phyloP scores from a whole-genome alignment of 345 rosid species.

The Boechera stricta region DNA sequence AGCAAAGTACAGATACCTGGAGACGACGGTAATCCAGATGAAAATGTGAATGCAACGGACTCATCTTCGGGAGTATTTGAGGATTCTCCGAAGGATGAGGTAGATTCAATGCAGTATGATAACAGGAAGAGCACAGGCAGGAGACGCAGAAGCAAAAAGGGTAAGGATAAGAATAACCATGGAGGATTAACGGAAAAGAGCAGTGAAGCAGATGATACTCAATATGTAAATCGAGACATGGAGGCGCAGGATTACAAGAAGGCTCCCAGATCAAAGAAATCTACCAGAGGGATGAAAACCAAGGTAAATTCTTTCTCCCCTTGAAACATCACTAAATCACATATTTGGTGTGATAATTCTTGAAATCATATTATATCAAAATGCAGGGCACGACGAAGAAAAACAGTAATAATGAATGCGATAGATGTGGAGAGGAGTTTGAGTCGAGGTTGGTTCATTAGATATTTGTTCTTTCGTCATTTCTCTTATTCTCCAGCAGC shows the following conservation, averaged over 20 bases:
- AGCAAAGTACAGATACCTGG: constrained; percentile 39
- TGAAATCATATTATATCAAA: constrained; percentile 17
- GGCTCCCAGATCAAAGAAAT: constrained; percentile 60
- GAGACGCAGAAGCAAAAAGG: constrained; percentile 45
- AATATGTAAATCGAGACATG: constrained; percentile 24
- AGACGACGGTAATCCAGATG: constrained; percentile 44
- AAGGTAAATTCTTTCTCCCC: constrained; percentile 58
- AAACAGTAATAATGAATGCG: constrained; percentile 60
- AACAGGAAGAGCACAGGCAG: constrained; percentile 44
- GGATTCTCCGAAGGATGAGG: constrained; percentile 40
- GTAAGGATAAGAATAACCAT: constrained; percentile 30
- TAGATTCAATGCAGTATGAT: constrained; percentile 39
- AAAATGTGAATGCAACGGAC: constrained; percentile 38
- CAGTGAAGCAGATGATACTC: constrained; percentile 46
- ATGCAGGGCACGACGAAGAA: constrained; percentile 65
- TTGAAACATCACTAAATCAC: constrained; percentile 19
- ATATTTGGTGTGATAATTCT: constrained; percentile 4
- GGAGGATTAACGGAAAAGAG: constrained; percentile 33
- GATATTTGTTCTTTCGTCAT: constrained; percentile 22
- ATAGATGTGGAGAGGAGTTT: constrained; percentile 82
- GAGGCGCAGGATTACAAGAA: constrained; percentile 50
- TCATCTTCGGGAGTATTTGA: constrained; percentile 39
- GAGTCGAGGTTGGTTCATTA: constrained; percentile 68
- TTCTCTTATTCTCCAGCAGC: not conserved
- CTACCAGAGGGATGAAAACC: constrained; percentile 76